Evolutionary conservation across 768 basidiomycete species (phyloP), one percentile per base, ranked within the genome.

Genomic region (Bullera alba): DNA sequence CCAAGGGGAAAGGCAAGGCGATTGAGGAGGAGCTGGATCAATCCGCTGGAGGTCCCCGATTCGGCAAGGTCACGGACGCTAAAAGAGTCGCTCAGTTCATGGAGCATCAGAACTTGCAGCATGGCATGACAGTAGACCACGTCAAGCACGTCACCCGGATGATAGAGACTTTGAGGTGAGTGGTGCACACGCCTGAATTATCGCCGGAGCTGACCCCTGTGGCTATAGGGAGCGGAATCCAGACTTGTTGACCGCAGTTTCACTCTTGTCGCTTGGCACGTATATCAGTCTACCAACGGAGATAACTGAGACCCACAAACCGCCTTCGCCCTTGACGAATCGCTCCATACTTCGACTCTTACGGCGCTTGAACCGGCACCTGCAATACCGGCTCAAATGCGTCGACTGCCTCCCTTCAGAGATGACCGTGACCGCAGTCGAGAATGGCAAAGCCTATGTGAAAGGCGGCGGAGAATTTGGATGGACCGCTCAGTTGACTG

Each of bases 201-300:
- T 34, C 22, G 32, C 25, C 26, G 14, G 5, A 27, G 43, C 48
- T 57, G 42, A 50, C 22, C 42, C 41, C 21, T 5, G 10, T n/a
- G 34, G 17, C 35, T 23, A 4, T 62, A 89, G 92, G 65, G 79
- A 90, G 17, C 83, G 92, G 50, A 96, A 96, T 73, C 89, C 92
- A 54, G 93, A 97, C 72, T 76, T 96, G 21, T 78, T 91, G 3
- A 93, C 90, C 0, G 92, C 92, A 21, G 75, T 96, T 30, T 86
- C 91, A 58, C 86, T 96, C 48, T 77, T 95, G 27, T 86, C 86
- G 1, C 83, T 82, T 12, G 92, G 91, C 0, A 83, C 86, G 15
- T 97, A 96, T 66, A 77, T 81, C 32, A 78, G 88, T 23, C 79
- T 97, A 15, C 91, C 93, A 16, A 79, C 81, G 1, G 77, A 76